Evolutionary conservation across 306 rosid species (phyloP).

Genomic region (Fragaria vesca): DNA sequence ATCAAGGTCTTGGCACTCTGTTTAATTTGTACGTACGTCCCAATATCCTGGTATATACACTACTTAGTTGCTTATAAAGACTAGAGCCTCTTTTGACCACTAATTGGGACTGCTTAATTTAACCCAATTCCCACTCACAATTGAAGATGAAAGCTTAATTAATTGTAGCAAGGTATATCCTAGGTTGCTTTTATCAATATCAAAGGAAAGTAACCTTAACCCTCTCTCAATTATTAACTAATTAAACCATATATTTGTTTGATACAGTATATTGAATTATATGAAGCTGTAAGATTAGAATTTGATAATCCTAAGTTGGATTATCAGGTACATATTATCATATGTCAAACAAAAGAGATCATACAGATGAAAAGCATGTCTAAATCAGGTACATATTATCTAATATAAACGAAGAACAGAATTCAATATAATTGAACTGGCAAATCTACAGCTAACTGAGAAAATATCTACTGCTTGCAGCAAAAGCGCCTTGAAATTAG

Average conservation of each 20-base stretch:
- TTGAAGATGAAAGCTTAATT: not conserved
- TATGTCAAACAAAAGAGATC: not conserved
- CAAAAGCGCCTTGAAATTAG: constrained; percentile 2
- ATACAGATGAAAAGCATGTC: not conserved
- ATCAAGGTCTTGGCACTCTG: too few species aligned
- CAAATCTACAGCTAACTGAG: not conserved
- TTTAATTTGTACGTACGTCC: too few species aligned
- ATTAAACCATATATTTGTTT: not conserved
- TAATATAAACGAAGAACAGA: not conserved
- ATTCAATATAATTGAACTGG: not conserved
- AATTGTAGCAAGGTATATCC: too few species aligned
- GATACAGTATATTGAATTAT: not conserved
- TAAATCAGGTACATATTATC: not conserved
- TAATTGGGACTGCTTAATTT: not conserved
- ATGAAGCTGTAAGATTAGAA: not conserved
- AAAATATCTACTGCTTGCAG: not conserved
- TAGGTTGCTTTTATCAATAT: too few species aligned
- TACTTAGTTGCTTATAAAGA: too few species aligned
- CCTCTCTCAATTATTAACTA: not conserved
- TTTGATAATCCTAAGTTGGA: not conserved
- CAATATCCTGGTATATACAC: too few species aligned
- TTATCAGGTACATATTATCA: not conserved
- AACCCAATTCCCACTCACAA: not conserved
- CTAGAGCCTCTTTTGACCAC: not conserved
- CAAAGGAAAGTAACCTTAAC: too few species aligned